Evolutionary conservation across 768 basidiomycete species (phyloP).

Genomic region (Lentinus tigrinus): DNA sequence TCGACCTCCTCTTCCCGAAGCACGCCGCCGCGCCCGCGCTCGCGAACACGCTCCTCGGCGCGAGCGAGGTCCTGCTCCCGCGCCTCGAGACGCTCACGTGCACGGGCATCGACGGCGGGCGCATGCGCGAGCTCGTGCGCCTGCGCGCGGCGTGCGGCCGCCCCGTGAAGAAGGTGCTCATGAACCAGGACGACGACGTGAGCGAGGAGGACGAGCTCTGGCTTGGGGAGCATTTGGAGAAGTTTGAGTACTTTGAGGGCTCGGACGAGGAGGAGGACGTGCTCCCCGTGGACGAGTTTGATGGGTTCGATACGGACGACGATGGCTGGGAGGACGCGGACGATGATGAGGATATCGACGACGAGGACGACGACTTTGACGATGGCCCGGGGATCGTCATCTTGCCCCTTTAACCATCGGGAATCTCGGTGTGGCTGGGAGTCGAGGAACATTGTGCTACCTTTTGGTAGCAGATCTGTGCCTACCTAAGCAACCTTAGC

Average conservation of each 20-base stretch:
- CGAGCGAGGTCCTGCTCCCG: conserved; percentile 41
- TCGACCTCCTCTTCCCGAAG: conserved; percentile 16
- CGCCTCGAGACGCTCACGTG: conserved; percentile 49
- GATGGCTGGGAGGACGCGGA: conserved; percentile 19
- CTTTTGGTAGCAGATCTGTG: too few species aligned
- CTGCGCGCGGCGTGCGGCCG: conserved; percentile 40
- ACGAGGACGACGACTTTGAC: conserved; percentile 12
- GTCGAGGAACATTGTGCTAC: too few species aligned
- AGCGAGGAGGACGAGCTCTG: conserved; percentile 44
- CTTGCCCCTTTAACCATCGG: conserved; percentile 1
- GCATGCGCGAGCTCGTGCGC: conserved; percentile 46
- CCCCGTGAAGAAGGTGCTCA: conserved; percentile 44
- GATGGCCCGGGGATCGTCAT: conserved; percentile 4
- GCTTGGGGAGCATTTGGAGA: conserved; percentile 47
- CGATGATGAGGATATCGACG: conserved; percentile 13
- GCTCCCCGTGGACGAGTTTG: conserved; percentile 27
- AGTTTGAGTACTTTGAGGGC: conserved; percentile 53
- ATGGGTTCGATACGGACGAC: conserved; percentile 18
- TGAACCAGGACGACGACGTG: conserved; percentile 48
- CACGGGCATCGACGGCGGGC: conserved; percentile 39
- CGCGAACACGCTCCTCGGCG: background rate
- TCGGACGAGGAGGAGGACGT: conserved; percentile 52
- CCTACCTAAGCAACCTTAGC: too few species aligned
- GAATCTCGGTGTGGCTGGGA: too few species aligned
- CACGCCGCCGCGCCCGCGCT: conserved; percentile 12